Evolutionary conservation across 805 yeast species (phyloP), one percentile per base, ranked within the genome.

Genomic region (Hanseniaspora hatyaiensis): DNA sequence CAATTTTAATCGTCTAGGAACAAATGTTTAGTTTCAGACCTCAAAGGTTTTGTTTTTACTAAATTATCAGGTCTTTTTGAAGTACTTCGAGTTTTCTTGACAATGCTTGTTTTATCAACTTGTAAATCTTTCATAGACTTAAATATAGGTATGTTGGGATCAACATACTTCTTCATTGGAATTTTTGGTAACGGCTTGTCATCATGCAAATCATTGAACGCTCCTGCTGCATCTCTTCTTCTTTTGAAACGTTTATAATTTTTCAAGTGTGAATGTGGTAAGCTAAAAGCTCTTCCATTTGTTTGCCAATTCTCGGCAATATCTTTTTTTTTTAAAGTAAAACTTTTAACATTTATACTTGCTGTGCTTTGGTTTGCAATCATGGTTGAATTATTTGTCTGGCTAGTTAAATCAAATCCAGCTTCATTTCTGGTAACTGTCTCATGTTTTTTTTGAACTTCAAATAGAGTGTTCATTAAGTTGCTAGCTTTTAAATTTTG

Each of bases 161-260:
- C 50, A n/a, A 20, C 13, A 13, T 39, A 46, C 18, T 33, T 46
- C 9, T 24, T 38, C 49, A 45, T 37, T 13, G n/a, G 8, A 4
- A 45, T 4, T 30, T 37, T 31, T n/a, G 22, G 13, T 6, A n/a
- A n/a, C n/a, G n/a, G n/a, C n/a, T n/a, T n/a, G n/a, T n/a, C n/a
- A n/a, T n/a, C n/a, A n/a, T n/a, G n/a, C n/a, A n/a, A n/a, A n/a
- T n/a, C n/a, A n/a, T n/a, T n/a, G n/a, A n/a, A n/a, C n/a, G n/a
- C n/a, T n/a, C n/a, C n/a, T n/a, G n/a, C n/a, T n/a, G n/a, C n/a
- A n/a, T n/a, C n/a, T n/a, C 6, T 26, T 26, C 29, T 13, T 13
- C 23, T 40, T 12, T 30, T 13, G 18, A 39, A 39, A 9, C 11
- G 16, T 39, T 39, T 39, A 19, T 28, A 29, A 18, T 39, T 15